Evolutionary conservation across 2,329 filamentous ascomycete species (phyloP), one percentile per base, ranked within the genome.

Genomic region (Sporothrix globosa): DNA sequence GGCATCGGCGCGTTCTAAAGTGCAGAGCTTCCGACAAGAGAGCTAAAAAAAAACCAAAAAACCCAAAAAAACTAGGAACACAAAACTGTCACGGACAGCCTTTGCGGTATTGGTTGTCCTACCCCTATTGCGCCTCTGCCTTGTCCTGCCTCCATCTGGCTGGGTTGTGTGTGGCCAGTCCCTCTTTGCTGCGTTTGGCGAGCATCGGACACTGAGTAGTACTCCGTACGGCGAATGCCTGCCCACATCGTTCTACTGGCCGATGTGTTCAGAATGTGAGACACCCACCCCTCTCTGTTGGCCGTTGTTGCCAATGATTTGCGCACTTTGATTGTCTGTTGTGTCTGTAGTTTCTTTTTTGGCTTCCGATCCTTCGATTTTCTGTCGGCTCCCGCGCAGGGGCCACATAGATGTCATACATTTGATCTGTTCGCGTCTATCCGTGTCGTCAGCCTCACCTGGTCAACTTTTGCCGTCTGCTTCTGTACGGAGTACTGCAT

Each of bases 251-350:
- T 41, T 66, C 61, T 66, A n/a, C 34, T 34, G 61, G 61, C 44
- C 50, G 61, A 48, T 67, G 63, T 48, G 63, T 11, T 66, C 48
- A 30, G 30, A 65, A 53, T 53, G 63, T 67, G 63, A 67, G 63
- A 67, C 50, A 67, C 5, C 30, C 50, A 39, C 48, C 24, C 30
- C 46, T 67, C 19, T 27, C 13, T 39, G 2, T 39, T 67, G 30
- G 17, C 44, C 34, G n/a, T 46, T 63, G 11, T n/a, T 46, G 58
- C 34, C 34, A 34, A 34, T 34, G 34, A 41, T 60, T 60, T 60
- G 56, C 13, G 34, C 56, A 60, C 34, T 60, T 41, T 41, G 56
- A 61, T 56, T 4, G 17, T n/a, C 39, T 61, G 14, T 11, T 61
- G 56, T 24, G 19, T 44, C 19, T 63, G 44, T 61, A 39, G 54